Percentiles rank a stretch among this genome's conserved stretches.
phyloP scores from a whole-genome alignment of 129 eudicot species.

The Deinandra increscens region DNA sequence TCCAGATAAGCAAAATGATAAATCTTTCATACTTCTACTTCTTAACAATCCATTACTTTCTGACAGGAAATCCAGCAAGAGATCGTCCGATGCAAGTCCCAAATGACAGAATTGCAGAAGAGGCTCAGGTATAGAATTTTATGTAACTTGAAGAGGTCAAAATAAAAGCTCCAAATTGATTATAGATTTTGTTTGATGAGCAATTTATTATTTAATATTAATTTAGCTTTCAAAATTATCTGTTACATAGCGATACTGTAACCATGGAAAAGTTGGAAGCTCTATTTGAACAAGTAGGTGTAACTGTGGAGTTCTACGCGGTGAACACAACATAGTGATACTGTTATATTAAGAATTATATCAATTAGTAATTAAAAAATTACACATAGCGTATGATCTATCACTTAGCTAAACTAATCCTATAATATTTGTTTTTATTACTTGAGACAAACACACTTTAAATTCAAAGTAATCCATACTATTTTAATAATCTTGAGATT shows the following conservation, averaged over 20 bases:
- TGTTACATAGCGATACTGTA: neutral
- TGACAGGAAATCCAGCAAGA: slow-evolving; percentile 76
- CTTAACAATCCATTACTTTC: neutral
- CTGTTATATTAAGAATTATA: neutral
- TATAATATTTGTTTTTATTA: neutral
- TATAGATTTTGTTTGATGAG: neutral
- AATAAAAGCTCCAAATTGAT: neutral
- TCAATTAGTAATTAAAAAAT: neutral
- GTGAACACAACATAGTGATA: neutral
- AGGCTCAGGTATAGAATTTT: slow-evolving; percentile 51
- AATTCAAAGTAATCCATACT: neutral
- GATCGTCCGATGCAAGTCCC: slow-evolving; percentile 47
- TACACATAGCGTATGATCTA: neutral
- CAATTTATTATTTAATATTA: neutral
- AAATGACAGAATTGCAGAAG: slow-evolving; percentile 58
- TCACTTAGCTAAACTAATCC: neutral
- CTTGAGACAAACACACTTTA: neutral
- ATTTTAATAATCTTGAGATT: neutral
- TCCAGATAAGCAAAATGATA: neutral
- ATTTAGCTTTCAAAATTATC: neutral
- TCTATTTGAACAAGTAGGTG: neutral
- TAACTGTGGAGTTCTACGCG: neutral
- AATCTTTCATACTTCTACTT: slow-evolving; percentile 9
- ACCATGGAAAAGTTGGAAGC: no score
- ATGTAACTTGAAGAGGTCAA: neutral